Base-by-base conservation (phyloP, 805 yeast species). In the Cyberlindnera petersonii region DNA sequence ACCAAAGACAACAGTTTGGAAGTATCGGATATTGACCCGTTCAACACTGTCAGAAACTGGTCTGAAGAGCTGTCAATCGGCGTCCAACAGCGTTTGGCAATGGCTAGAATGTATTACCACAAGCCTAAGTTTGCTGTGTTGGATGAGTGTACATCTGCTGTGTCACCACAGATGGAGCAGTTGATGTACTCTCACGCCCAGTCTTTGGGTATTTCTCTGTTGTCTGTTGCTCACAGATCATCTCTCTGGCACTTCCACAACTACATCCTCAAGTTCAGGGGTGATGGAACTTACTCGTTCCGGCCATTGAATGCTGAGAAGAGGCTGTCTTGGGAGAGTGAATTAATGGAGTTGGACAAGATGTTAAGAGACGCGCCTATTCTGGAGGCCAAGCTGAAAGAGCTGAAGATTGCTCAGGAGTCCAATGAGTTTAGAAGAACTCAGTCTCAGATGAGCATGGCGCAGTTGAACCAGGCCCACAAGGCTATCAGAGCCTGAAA, bases 61-160 rank as follows among this genome's bases (percentile, higher is more conserved):
- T 74, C 84, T 9, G 96, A 87, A 49, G 86, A 88, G 49, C 68
- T 89, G 45, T 82, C 94, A 2, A 79, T 82, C 47, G 97, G 98
- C 20, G 94, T 89, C 18, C 96, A 89, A 60, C 97, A 89, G 60
- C 69, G 96, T 51, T 70, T 89, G 47, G 96, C 96, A 11, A 82
- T 91, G 84, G 96, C 95, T 3, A 74, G 97, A 53, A 70, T 89
- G 61, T 89, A 85, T 57, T 89, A 88, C 58, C 96, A 89, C 61
- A 73, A 74, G 53, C 98, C 98, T 2, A 83, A 79, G 60, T 89
- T 88, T 69, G 98, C 98, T 0, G 95, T 89, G 19, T 68, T 89
- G 48, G 98, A 89, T 64, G 98, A 89, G 66, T 89, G 96, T 61
- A 89, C 98, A 1, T 86, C 96, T 4, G 91, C 95, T 1, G 95